Conservation (phyloP, 352 stramenopile species). For the Blastocystis sp. region DNA sequence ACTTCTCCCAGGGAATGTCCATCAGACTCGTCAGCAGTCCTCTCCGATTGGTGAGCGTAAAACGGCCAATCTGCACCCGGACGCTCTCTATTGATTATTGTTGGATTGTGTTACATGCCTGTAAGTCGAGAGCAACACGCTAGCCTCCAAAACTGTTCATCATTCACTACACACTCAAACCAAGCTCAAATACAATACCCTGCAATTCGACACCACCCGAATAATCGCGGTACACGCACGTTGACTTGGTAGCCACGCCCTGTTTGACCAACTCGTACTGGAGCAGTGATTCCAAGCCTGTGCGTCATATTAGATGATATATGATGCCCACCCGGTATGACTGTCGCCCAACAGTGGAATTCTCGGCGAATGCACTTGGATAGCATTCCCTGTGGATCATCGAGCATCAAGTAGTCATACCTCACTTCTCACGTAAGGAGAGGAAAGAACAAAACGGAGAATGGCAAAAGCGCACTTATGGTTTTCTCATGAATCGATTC, state of each 20-base stretch:
- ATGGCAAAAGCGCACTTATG: not conserved
- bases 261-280: constrained; percentile 65
- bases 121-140: constrained; percentile 51
- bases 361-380: not conserved
- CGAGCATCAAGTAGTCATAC: not conserved
- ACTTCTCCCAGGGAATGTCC: constrained; percentile 59
- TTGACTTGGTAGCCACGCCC: constrained; percentile 48
- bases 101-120: not conserved
- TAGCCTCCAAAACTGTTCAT: constrained; percentile 59
- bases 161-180: constrained; percentile 32
- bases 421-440: not conserved
- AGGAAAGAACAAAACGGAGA: not conserved
- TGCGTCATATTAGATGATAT: not conserved
- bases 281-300: constrained; percentile 49
- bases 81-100: constrained; percentile 34
- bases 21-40: constrained; percentile 11
- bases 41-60: constrained; percentile 53
- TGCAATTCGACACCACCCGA: constrained; percentile 43
- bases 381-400: not conserved
- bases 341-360: constrained; percentile 61
- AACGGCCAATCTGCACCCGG: constrained; percentile 24
- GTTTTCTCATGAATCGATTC: not conserved
- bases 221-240: constrained; percentile 66
- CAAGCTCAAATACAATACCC: not conserved
- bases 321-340: constrained; percentile 31